Evolutionary conservation across 495 filamentous ascomycete species (phyloP).

Genomic region (Penicillium cataractarum): DNA sequence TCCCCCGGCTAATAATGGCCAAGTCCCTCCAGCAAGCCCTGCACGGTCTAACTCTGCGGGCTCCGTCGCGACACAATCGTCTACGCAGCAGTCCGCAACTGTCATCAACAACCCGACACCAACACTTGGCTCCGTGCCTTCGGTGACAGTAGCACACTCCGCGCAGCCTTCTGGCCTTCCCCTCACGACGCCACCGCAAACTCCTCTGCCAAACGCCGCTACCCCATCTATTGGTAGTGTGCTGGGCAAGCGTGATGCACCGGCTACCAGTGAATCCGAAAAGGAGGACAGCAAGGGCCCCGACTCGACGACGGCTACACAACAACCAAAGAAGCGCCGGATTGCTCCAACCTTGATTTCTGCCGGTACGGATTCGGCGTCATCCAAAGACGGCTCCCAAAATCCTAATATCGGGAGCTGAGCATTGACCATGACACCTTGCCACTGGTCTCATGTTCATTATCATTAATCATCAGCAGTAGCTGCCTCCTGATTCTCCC

Average conservation of each 20-base stretch:
- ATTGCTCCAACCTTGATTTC: slow-evolving; percentile 75
- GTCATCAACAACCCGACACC: slow-evolving; percentile 78
- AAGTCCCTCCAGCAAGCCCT: slow-evolving; percentile 69
- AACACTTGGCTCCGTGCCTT: slow-evolving; percentile 71
- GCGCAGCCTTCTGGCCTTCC: slow-evolving; percentile 57
- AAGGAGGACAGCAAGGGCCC: slow-evolving; percentile 64
- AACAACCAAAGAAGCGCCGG: slow-evolving; percentile 71
- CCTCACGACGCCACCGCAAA: slow-evolving; percentile 80
- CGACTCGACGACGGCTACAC: slow-evolving; percentile 36
- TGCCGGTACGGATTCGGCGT: slow-evolving; percentile 24
- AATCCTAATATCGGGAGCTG: slow-evolving; percentile 8
- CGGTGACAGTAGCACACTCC: slow-evolving; percentile 71
- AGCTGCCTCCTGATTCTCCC: not conserved
- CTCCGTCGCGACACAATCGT: slow-evolving; percentile 70
- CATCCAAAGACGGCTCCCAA: slow-evolving; percentile 23
- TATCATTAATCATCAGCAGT: not conserved
- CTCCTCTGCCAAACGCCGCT: slow-evolving; percentile 58
- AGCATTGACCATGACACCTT: not conserved
- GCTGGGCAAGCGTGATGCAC: slow-evolving; percentile 60
- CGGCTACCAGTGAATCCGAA: slow-evolving; percentile 49
- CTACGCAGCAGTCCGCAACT: slow-evolving; percentile 36
- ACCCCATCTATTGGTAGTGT: slow-evolving; percentile 48
- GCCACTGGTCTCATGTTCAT: not conserved
- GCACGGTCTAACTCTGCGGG: slow-evolving; percentile 83
- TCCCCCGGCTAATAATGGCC: slow-evolving; percentile 41